These are phyloP conservation scores for Gigaspora rosea DNA, from an alignment of 192 early-diverging fungal species.

Conservation along the genomic window DNA sequence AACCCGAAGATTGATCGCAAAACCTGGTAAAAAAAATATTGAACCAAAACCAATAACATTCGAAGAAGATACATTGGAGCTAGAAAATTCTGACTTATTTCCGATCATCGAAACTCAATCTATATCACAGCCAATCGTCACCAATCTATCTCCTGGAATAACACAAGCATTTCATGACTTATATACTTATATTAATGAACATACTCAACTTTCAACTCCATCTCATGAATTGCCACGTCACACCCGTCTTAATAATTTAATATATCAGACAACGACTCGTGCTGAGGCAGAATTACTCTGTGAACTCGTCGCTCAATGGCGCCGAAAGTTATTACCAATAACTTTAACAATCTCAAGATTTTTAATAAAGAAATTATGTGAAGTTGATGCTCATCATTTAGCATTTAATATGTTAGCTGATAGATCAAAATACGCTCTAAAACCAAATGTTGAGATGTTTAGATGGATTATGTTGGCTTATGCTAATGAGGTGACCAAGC, in stretches of 20 bases:
- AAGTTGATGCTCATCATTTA: not conserved
- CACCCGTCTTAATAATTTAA: slow-evolving; percentile 12
- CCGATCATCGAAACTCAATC: not conserved
- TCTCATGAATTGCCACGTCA: not conserved
- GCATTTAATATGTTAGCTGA: slow-evolving; percentile 19
- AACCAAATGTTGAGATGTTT: slow-evolving; percentile 1
- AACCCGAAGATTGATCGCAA: not conserved
- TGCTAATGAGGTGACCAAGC: not conserved
- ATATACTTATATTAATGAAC: not conserved
- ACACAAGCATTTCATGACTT: slow-evolving; percentile 5
- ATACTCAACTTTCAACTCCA: not conserved
- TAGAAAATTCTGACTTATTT: slow-evolving; percentile 11
- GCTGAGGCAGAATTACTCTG: not conserved
- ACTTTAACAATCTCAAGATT: not conserved
- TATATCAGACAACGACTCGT: not conserved
- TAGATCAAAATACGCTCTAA: slow-evolving; percentile 20
- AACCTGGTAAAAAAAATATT: no score
- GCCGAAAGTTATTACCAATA: slow-evolving; percentile 14
- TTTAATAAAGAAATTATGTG: not conserved
- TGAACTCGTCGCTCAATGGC: slow-evolving; percentile 9
- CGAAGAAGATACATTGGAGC: not conserved
- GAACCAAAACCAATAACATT: slow-evolving; percentile 31
- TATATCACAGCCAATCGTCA: not conserved
- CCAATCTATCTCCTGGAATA: not conserved
- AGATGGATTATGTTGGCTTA: slow-evolving; percentile 5